Percentiles rank a stretch among this genome's conserved stretches.
Evolutionary conservation across 495 filamentous ascomycete genomes (phyloP).

Genomic region (Bacidia rubella): DNA sequence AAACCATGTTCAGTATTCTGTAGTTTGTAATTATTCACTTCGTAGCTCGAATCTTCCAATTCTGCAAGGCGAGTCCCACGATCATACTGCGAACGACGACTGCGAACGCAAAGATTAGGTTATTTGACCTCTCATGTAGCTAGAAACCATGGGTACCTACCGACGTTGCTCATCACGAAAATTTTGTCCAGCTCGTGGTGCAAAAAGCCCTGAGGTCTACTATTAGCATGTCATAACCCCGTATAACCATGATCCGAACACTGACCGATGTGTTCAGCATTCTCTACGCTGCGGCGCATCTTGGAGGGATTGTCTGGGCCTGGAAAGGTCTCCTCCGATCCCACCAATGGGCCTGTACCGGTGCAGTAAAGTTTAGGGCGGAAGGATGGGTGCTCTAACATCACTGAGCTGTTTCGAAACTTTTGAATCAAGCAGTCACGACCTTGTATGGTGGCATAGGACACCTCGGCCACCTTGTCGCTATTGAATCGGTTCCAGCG

Average conservation of each 20-base stretch:
- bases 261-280: conserved; percentile 73
- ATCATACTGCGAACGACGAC: conserved; percentile 60
- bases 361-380: conserved; percentile 56
- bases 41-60: conserved; percentile 40
- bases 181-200: conserved; percentile 57
- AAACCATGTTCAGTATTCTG: neutral
- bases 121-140: neutral
- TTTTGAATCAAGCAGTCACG: conserved; percentile 81
- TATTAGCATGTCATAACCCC: neutral
- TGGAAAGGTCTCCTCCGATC: conserved; percentile 59
- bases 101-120: neutral
- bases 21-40: conserved; percentile 22
- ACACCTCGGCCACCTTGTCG: conserved; percentile 78
- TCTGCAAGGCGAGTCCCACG: conserved; percentile 51
- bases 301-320: conserved; percentile 70
- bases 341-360: conserved; percentile 30
- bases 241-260: conserved; percentile 8
- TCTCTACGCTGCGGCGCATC: conserved; percentile 71
- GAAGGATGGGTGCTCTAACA: conserved; percentile 68
- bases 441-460: conserved; percentile 91
- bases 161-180: conserved; percentile 63
- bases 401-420: conserved; percentile 91
- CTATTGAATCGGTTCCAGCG: conserved; percentile 75
- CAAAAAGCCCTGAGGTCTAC: conserved; percentile 46
- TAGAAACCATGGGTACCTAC: neutral